Base-by-base conservation (phyloP, 768 basidiomycete genomes). In the Termitomyces sp. region DNA sequence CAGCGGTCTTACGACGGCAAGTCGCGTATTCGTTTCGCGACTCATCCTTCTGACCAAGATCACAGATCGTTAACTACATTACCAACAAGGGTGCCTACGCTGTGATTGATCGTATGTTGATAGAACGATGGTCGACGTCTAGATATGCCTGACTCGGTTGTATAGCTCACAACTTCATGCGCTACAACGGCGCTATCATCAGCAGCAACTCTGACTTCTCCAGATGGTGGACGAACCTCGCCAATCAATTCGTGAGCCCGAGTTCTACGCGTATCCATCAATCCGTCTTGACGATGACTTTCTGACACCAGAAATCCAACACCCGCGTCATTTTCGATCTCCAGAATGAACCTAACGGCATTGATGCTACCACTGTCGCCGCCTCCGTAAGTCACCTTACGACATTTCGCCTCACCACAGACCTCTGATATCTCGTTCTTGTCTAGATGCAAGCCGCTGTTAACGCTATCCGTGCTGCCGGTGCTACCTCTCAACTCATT, bases 301-400 rank as follows among this genome's bases (percentile, higher is more conserved):
- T 8, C 42, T 32, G 10, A n/a, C n/a, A n/a, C 23, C 5, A 77
- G 76, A 76, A 76, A 73, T 69, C 71, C 31, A 80, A 85, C 73
- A 57, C 58, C 59, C 69, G 76, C 27, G 83, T 85, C 59, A 80
- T 86, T 64, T 86, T 86, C 68, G 84, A 83, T 64, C 67, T 82
- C 61, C 80, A 78, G 81, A 89, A 88, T 72, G 85, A 89, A 71
- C 87, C 87, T 44, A 70, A 85, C 61, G 81, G 69, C 57, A 83
- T 85, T 56, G 73, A 78, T 56, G 83, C 83, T 6, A 60, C 68
- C n/a, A 72, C 72, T 29, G 83, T 82, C 25, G 80, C 80, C 66
- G 62, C 73, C 45, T 68, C 84, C 53, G 82, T 82, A 65, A n/a
- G 73, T 57, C 41, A 34, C n/a, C 35, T 41, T 43, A 27, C 41